Evolutionary conservation across 1,284 basidiomycete species (phyloP).

Genomic region (Agroathelia rolfsii): DNA sequence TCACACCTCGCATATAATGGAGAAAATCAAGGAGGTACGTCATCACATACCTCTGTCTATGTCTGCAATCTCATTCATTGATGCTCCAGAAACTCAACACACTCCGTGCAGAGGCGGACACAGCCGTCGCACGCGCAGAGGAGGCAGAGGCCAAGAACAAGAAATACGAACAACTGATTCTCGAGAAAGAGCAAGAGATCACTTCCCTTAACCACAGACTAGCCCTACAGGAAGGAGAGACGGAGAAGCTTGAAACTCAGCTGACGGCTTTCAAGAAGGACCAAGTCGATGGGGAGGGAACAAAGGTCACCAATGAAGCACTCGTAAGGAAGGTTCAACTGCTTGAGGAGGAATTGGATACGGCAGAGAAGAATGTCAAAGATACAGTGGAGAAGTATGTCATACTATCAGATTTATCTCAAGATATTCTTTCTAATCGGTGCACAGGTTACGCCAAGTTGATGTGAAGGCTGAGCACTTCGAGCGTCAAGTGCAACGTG

Average conservation of each 20-base stretch:
- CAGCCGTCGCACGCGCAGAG: constrained; percentile 71
- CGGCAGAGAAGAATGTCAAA: constrained; percentile 93
- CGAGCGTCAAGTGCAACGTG: constrained; percentile 82
- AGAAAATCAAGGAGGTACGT: constrained; percentile 66
- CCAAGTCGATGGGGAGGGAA: constrained; percentile 65
- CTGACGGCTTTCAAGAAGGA: constrained; percentile 63
- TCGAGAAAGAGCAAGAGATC: constrained; percentile 86
- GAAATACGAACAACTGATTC: constrained; percentile 68
- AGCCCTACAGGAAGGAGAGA: constrained; percentile 56
- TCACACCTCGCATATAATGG: too few relatives aligned
- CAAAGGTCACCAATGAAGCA: constrained; percentile 69
- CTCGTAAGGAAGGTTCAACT: constrained; percentile 83
- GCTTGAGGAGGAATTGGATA: constrained; percentile 92
- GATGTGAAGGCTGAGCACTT: constrained; percentile 99
- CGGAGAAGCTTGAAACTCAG: constrained; percentile 73
- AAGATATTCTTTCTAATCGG: too few relatives aligned
- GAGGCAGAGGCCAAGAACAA: constrained; percentile 82
- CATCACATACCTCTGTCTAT: constrained; percentile 3
- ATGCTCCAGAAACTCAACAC: constrained; percentile 67
- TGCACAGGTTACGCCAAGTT: constrained; percentile 80
- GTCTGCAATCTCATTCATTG: too few relatives aligned
- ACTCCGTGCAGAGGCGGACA: constrained; percentile 84
- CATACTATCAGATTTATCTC: constrained; percentile 12
- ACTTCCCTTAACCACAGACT: constrained; percentile 78
- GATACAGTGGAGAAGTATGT: constrained; percentile 95